These are phyloP conservation scores for Ploettnerulaceae sp. DNA, from an alignment of 2,329 filamentous ascomycete genomes.

Conservation along the genomic window DNA sequence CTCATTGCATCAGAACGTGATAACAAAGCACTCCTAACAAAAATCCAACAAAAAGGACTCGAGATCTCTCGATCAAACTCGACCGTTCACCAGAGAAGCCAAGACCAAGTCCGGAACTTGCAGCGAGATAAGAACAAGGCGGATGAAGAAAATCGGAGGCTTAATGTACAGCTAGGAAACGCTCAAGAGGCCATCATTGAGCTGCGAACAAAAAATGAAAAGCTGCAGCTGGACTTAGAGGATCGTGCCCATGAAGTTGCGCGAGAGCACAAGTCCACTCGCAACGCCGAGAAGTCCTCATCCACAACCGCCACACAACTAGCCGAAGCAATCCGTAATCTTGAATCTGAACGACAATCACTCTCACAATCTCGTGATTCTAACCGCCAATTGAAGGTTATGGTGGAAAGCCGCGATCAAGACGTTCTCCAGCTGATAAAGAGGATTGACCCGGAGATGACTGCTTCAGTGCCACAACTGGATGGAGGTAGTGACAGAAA, in stretches of 20 bases:
- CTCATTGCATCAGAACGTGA: constrained; percentile 92
- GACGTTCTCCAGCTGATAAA: constrained; percentile 82
- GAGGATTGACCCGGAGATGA: constrained; percentile 70
- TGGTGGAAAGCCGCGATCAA: constrained; percentile 72
- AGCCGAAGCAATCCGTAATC: constrained; percentile 80
- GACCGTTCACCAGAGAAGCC: constrained; percentile 76
- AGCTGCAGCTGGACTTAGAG: constrained; percentile 80
- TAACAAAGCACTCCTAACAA: constrained; percentile 91
- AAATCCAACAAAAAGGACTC: constrained; percentile 93
- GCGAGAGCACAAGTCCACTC: constrained; percentile 81
- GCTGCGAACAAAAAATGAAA: constrained; percentile 91
- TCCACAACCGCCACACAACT: constrained; percentile 77
- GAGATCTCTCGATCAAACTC: constrained; percentile 91
- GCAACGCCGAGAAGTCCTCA: constrained; percentile 83
- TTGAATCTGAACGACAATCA: constrained; percentile 86
- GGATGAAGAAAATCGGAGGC: constrained; percentile 76
- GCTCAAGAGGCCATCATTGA: constrained; percentile 76
- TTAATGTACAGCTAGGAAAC: constrained; percentile 81
- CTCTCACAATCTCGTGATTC: constrained; percentile 82
- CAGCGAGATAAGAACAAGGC: constrained; percentile 78
- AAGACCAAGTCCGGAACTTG: constrained; percentile 68
- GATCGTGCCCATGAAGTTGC: constrained; percentile 90
- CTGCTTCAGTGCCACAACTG: constrained; percentile 46
- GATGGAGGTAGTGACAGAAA: constrained; percentile 54
- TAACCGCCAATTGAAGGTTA: constrained; percentile 71